Base-by-base conservation (phyloP, 208 protist species). In the Vickermania ingenoplastis region DNA sequence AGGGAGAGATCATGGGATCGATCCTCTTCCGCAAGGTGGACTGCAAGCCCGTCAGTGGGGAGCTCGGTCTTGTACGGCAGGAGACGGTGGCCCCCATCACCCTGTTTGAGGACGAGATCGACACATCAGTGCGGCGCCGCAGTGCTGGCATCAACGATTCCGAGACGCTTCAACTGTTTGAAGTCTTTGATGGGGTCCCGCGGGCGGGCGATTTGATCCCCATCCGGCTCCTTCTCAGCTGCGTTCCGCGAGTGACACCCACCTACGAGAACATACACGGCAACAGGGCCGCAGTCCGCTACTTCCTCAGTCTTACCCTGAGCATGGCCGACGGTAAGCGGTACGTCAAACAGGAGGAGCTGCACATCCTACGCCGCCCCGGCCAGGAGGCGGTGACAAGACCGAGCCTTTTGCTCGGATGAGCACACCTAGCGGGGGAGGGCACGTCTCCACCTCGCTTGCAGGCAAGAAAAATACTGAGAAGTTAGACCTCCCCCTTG, bases 261-360 rank as follows among this genome's bases (percentile, higher is more conserved):
- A 89, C 88, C 1, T 94, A 89, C 66, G 41, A 29, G 17, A 79
- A 70, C 51, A 75, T 96, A 1, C 74, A 78, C 24, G 68, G 75
- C 21, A 66, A 65, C 21, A 7, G 36, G 17, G 50, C 13, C 24
- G n/a, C n/a, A 13, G 91, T 96, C 2, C 61, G 65, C 53, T 96
- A 96, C 76, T 96, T 81, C 59, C 30, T 96, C 17, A 94, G 92
- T 60, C 54, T 96, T 1, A 80, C 89, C 23, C 71, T 95, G 26
- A 69, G 90, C n/a, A 92, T 73, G 26, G 72, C 62, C 25, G 79
- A 85, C 17, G 81, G 81, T 0, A 93, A 83, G 66, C 73, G 89
- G 21, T 95, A 92, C 69, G 92, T 91, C 59, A 95, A 95, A 55
- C 85, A 95, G 59, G 85, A 95, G 57, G 83, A 95, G 58, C 88